phyloP scores from a whole-genome alignment of 352 stramenopile genomes.

The Aphanomyces stellatus region DNA sequence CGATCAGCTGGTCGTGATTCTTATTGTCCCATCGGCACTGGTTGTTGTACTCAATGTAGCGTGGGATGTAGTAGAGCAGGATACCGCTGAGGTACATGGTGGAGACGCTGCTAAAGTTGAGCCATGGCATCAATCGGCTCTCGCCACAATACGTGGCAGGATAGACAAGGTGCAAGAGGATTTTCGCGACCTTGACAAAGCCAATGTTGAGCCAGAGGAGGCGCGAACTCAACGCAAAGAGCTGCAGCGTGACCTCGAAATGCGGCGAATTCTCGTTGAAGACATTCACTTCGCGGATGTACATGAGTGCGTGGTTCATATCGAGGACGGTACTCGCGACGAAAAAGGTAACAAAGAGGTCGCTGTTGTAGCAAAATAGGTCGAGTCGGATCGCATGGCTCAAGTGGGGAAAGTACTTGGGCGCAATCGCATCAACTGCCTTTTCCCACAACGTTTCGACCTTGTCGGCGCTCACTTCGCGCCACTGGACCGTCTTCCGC shows the following conservation, averaged over 20 bases:
- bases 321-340: not conserved
- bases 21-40: not conserved
- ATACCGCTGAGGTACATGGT: not conserved
- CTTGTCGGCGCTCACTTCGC: not conserved
- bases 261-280: not conserved
- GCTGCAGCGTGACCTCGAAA: not conserved
- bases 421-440: not conserved
- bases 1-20: not conserved
- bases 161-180: not conserved
- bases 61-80: not conserved
- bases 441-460: not conserved
- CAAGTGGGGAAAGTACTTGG: constrained; percentile 11
- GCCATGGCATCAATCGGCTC: not conserved
- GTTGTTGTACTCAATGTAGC: constrained; percentile 15
- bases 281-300: not conserved
- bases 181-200: not conserved
- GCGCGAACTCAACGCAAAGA: not conserved
- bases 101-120: constrained; percentile 14
- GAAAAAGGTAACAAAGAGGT: constrained; percentile 1
- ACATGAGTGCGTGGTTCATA: not conserved
- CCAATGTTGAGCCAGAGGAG: constrained; percentile 8
- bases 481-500: constrained; percentile 4
- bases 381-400: constrained; percentile 11
- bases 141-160: not conserved
- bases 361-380: constrained; percentile 21